Percentiles rank a stretch among this genome's conserved stretches.
Evolutionary conservation across 306 rosid genomes (phyloP).

Genomic region (Castanopsis chinensis): DNA sequence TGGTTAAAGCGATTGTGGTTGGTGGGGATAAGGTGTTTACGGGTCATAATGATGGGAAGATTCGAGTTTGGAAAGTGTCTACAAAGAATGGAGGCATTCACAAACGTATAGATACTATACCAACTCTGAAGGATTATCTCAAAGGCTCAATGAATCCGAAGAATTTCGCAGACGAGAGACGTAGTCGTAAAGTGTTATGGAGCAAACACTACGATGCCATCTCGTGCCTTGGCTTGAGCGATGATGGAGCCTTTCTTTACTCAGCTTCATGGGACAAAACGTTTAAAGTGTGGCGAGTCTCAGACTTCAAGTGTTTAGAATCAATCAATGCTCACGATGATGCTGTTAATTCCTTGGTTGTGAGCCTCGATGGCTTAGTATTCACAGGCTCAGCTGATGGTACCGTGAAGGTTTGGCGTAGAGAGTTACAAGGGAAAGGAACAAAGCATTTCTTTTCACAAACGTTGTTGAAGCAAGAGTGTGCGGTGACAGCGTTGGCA

Average conservation of each 20-base stretch:
- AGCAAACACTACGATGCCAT: constrained; percentile 83
- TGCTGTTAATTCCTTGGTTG: constrained; percentile 70
- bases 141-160: constrained; percentile 71
- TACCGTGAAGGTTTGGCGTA: constrained; percentile 74
- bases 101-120: constrained; percentile 67
- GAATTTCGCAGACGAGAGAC: constrained; percentile 65
- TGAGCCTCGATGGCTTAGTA: constrained; percentile 53
- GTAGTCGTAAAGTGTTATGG: constrained; percentile 54
- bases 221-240: constrained; percentile 64
- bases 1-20: constrained; percentile 73
- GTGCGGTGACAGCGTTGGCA: constrained; percentile 70
- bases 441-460: constrained; percentile 83
- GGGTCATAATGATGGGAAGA: constrained; percentile 90
- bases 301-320: constrained; percentile 75
- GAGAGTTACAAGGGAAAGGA: constrained; percentile 76
- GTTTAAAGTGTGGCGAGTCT: constrained; percentile 75
- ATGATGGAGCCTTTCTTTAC: constrained; percentile 55
- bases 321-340: constrained; percentile 82
- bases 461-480: constrained; percentile 66
- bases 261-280: constrained; percentile 95
- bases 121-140: constrained; percentile 57
- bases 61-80: constrained; percentile 74
- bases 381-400: constrained; percentile 93
- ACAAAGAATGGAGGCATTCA: constrained; percentile 29
- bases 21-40: constrained; percentile 56